Conservation (phyloP, 495 filamentous ascomycete genomes). For the Xylaria telfairii region DNA sequence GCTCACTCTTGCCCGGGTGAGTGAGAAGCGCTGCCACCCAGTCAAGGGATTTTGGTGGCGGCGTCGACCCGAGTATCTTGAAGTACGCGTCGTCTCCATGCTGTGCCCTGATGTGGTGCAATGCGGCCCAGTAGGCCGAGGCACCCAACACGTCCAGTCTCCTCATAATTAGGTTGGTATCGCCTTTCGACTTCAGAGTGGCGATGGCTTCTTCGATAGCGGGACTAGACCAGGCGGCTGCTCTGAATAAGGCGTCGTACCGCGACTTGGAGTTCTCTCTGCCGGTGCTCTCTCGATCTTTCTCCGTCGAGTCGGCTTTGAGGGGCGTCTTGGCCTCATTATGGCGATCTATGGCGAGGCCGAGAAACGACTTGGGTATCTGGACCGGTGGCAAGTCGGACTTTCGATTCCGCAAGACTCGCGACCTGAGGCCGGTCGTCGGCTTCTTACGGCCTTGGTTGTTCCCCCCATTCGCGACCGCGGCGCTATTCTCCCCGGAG, state of each 20-base stretch:
- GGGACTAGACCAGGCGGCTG: slow-evolving; percentile 23
- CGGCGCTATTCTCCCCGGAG: slow-evolving; percentile 27
- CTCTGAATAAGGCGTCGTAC: slow-evolving; percentile 16
- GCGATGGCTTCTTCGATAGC: slow-evolving; percentile 13
- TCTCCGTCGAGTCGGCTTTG: slow-evolving; percentile 11
- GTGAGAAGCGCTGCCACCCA: slow-evolving; percentile 22
- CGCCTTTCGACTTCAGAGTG: slow-evolving; percentile 6
- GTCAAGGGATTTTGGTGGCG: slow-evolving; percentile 20
- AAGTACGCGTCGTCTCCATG: slow-evolving; percentile 22
- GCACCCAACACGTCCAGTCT: slow-evolving; percentile 28
- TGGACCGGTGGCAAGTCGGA: slow-evolving; percentile 50
- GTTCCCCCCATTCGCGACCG: slow-evolving; percentile 25
- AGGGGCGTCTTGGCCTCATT: slow-evolving; percentile 18
- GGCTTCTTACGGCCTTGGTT: slow-evolving; percentile 29
- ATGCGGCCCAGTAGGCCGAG: slow-evolving; percentile 28
- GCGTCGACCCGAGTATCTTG: slow-evolving; percentile 19
- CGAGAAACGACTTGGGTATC: slow-evolving; percentile 53
- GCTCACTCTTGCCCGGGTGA: background rate
- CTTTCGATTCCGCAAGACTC: slow-evolving; percentile 44
- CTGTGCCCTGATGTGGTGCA: background rate
- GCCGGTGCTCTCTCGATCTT: background rate
- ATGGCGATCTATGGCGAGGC: slow-evolving; percentile 39
- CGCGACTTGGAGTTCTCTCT: background rate
- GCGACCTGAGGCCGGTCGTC: slow-evolving; percentile 41
- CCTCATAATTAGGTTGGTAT: slow-evolving; percentile 5